Percentiles rank a stretch among this genome's conserved stretches.
Evolutionary conservation across 768 basidiomycete species (phyloP).

Genomic region (Tubosaeta brunneosetosa): DNA sequence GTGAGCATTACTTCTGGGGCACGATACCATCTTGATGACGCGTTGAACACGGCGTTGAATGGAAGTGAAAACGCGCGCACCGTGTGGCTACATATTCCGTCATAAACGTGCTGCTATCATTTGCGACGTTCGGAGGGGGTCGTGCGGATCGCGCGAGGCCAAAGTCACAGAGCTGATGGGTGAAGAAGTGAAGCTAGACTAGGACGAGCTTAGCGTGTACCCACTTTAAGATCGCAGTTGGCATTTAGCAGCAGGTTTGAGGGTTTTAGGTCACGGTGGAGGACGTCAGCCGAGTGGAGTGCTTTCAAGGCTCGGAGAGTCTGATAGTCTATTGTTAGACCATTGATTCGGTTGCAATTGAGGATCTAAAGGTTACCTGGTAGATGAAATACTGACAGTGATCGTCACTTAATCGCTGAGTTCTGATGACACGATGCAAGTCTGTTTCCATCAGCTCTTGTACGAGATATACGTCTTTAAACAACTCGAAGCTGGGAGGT

Average conservation of each 20-base stretch:
- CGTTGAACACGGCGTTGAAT: not conserved
- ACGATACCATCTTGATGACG: conserved; percentile 75
- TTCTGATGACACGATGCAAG: conserved; percentile 92
- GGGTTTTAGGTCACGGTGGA: conserved; percentile 94
- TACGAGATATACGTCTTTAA: conserved; percentile 79
- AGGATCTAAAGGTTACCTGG: conserved; percentile 49
- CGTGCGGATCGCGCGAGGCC: conserved; percentile 78
- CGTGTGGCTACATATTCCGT: conserved; percentile 96
- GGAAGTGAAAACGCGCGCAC: conserved; percentile 31
- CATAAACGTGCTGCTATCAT: conserved; percentile 78
- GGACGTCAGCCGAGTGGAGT: conserved; percentile 89
- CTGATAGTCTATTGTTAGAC: conserved; percentile 31
- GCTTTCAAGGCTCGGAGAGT: conserved; percentile 92
- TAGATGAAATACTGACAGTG: conserved; percentile 98
- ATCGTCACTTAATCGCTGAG: conserved; percentile 91
- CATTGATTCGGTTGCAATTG: not conserved
- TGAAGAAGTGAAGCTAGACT: not conserved
- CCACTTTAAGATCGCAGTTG: conserved; percentile 92
- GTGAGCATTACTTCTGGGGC: conserved; percentile 98
- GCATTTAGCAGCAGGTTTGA: conserved; percentile 94
- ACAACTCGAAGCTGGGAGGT: conserved; percentile 67
- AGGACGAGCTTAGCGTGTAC: conserved; percentile 10
- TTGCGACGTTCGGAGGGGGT: conserved; percentile 65
- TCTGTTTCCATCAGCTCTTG: conserved; percentile 89
- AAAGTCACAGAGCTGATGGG: conserved; percentile 71